Base-by-base conservation (phyloP, 1,284 basidiomycete genomes). In the Albatrellus sp. region DNA sequence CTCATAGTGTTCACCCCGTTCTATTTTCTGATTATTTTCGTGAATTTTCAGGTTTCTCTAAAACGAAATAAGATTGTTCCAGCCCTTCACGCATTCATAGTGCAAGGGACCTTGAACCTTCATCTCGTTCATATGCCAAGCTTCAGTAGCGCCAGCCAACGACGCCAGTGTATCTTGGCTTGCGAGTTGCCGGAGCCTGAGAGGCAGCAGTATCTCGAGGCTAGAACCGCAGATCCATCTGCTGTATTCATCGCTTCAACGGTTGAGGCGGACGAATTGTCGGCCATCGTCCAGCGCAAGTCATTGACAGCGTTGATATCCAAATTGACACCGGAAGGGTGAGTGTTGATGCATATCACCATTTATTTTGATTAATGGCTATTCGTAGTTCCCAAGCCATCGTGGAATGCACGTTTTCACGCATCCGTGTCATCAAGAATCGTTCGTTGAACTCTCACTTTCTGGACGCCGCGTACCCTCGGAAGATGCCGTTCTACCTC, bases 401-500 rank as follows among this genome's bases (percentile, higher is more conserved):
- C 19, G 46, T 49, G 6, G 44, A 48, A 29, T 37, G 39, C 8
- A 30, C 37, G 24, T 29, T 67, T 37, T 52, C 54, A 2, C 57
- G 63, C 35, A 54, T 67, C n/a, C 41, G 48, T 14, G 53, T 63
- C 38, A 40, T 69, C 45, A 59, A 60, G 47, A 52, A 65, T 32
- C 46, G 49, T n/a, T 37, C 51, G 4, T 49, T 63, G 9, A 43
- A 49, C 13, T 49, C 55, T 2, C 45, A 45, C 19, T 54, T 55
- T 40, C 57, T 60, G 33, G 60, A 61, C 20, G 10, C 32, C 12
- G 38, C 44, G 11, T 68, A 66, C 43, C 62, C 65, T 7, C 38
- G 49, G 5, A 45, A 37, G 28, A 65, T 63, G 52, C 66, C 65
- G 13, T 71, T 70, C 57, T 68, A 66, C 52, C 52, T 70, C 14